Percentiles rank a stretch among this genome's conserved stretches.
Evolutionary conservation across 1,284 basidiomycete genomes (phyloP).

Genomic region (Cryptococcus sp.): DNA sequence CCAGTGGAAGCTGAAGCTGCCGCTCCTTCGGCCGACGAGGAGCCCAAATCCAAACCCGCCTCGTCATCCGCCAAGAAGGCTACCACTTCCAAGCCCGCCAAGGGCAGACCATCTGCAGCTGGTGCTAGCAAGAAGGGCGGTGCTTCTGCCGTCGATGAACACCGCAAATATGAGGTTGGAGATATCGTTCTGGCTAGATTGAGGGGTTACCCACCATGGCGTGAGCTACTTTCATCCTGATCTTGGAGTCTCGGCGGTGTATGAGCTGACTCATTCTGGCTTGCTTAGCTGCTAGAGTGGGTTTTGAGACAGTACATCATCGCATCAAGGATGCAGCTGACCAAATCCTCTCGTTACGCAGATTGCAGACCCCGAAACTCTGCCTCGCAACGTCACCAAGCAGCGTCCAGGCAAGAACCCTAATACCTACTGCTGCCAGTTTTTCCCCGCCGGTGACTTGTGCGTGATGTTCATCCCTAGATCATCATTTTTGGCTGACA

Average conservation of each 20-base stretch:
- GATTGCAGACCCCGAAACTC: slow-evolving; percentile 43
- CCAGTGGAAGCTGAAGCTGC: slow-evolving; percentile 6
- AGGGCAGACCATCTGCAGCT: slow-evolving; percentile 8
- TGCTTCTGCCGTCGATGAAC: slow-evolving; percentile 12
- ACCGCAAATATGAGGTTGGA: slow-evolving; percentile 60
- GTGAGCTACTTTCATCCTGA: slow-evolving; percentile 38
- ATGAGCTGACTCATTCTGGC: slow-evolving; percentile 11
- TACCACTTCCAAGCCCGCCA: slow-evolving; percentile 19
- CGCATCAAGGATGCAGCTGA: slow-evolving; percentile 33
- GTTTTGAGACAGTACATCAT: slow-evolving; percentile 8
- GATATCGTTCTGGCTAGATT: slow-evolving; percentile 91
- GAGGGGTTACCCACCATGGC: slow-evolving; percentile 90
- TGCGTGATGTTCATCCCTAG: slow-evolving; percentile 57
- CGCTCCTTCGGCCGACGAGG: slow-evolving; percentile 6
- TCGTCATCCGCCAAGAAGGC: slow-evolving; percentile 16
- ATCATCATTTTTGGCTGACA: slow-evolving; percentile 1
- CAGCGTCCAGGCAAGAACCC: slow-evolving; percentile 37
- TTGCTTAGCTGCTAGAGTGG: slow-evolving; percentile 36
- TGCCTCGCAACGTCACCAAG: slow-evolving; percentile 39
- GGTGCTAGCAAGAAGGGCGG: slow-evolving; percentile 25
- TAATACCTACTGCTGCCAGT: slow-evolving; percentile 42
- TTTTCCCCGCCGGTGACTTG: slow-evolving; percentile 73
- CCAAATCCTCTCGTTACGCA: slow-evolving; percentile 12
- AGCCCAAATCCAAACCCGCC: slow-evolving; percentile 13
- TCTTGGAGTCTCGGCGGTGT: neutral